Evolutionary conservation across 208 protist genomes (phyloP), one percentile per base, ranked within the genome.

Genomic region (Wallacemonas sp.): DNA sequence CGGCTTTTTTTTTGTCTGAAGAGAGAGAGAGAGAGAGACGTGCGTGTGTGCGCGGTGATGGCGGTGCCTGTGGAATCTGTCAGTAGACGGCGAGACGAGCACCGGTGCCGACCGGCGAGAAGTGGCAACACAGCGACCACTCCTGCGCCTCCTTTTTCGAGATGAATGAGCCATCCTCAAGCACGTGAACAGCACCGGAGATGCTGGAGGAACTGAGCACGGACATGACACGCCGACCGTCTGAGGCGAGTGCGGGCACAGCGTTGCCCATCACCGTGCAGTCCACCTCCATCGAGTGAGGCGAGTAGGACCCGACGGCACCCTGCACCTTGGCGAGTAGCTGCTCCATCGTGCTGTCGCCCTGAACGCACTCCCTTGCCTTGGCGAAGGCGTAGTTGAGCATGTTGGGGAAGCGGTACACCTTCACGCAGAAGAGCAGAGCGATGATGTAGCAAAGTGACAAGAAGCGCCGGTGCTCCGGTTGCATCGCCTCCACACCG

Each of bases 71-170:
- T 57, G 12, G n/a, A n/a, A n/a, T n/a, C n/a, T n/a, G n/a, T n/a
- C n/a, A 95, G 19, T 90, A 34, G 1, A 81, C 81, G 1, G 73
- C 66, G 3, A 93, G 45, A 10, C 81, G 66, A 0, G 70, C 76
- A 2, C 90, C 87, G 1, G 83, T 83, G 13, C 73, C 79, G 0
- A 93, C 69, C 0, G 87, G 85, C 1, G 90, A 92, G 63, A 95
- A 95, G 71, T 84, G 80, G 46, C 87, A 90, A 59, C 82, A 89
- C 63, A 91, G 27, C 61, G 71, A 85, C 90, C 90, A 95, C 76
- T 75, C 71, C 34, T 92, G 66, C 19, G 85, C 87, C 78, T 95
- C 90, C 22, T 65, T 66, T 41, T 78, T 79, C 15, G 77, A 73
- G 32, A 91, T 79, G 24, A 81, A 61, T 0, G 90, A 85, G 32